Conservation (phyloP, 129 eudicot species). For the Sambucus nigra region DNA sequence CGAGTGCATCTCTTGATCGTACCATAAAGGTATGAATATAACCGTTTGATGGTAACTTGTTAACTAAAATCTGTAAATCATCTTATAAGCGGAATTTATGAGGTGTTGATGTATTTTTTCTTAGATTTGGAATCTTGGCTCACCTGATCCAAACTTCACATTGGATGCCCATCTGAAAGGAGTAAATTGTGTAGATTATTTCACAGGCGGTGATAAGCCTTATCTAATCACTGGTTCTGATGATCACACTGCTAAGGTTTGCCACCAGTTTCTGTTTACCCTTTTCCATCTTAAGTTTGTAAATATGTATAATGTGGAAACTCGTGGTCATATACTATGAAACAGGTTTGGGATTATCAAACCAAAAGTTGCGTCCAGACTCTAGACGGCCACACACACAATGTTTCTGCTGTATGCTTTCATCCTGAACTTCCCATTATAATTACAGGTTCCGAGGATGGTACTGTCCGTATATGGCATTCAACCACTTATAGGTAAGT, state of each 20-base stretch:
- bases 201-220: slow-evolving; percentile 60
- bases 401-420: slow-evolving; percentile 61
- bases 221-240: slow-evolving; percentile 70
- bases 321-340: slow-evolving; percentile 1
- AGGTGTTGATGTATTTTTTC: slow-evolving; percentile 3
- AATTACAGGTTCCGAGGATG: slow-evolving; percentile 73
- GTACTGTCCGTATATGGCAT: slow-evolving; percentile 51
- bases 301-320: slow-evolving; percentile 1
- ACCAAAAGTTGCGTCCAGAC: slow-evolving; percentile 57
- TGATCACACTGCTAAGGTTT: slow-evolving; percentile 84
- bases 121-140: slow-evolving; percentile 75
- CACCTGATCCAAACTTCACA: slow-evolving; percentile 59
- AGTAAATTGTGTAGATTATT: slow-evolving; percentile 70
- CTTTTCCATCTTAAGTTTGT: slow-evolving; percentile 7
- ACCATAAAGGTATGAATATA: slow-evolving; percentile 47
- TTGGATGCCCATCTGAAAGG: slow-evolving; percentile 70
- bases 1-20: slow-evolving; percentile 82
- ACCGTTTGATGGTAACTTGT: not conserved
- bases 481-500: slow-evolving; percentile 33
- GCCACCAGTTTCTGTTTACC: slow-evolving; percentile 2
- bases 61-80: not conserved
- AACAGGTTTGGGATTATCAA: slow-evolving; percentile 75
- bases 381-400: slow-evolving; percentile 77
- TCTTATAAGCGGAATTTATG: slow-evolving; percentile 5
- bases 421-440: slow-evolving; percentile 76